phyloP scores from a whole-genome alignment of 768 basidiomycete species.

The Chalciporus piperatus region DNA sequence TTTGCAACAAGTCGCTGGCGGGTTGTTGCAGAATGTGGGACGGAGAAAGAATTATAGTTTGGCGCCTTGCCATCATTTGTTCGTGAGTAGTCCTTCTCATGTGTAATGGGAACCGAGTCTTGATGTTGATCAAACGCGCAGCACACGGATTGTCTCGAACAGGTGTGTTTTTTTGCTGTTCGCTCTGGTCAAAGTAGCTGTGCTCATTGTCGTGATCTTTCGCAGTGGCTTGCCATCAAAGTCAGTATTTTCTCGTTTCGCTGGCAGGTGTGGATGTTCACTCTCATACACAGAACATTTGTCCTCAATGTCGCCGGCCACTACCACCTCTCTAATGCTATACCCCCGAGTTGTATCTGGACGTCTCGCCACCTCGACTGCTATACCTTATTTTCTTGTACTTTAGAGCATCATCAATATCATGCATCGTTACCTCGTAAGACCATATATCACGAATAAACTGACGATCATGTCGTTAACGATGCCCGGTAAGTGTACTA shows the following conservation, averaged over 20 bases:
- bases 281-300: conserved; percentile 62
- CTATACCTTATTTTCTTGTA: conserved; percentile 2
- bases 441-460: too few species aligned
- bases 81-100: conserved; percentile 49
- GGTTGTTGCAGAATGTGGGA: conserved; percentile 36
- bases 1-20: conserved; percentile 33
- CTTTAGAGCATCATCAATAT: conserved; percentile 5
- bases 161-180: conserved; percentile 38
- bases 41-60: conserved; percentile 72
- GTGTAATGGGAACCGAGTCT: background rate
- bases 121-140: conserved; percentile 23
- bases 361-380: background rate
- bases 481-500: too few species aligned
- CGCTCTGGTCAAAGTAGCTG: background rate
- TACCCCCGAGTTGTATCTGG: background rate
- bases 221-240: conserved; percentile 75
- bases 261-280: background rate
- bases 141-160: conserved; percentile 88
- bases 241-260: conserved; percentile 28
- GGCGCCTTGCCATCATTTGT: conserved; percentile 87
- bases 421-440: too few species aligned
- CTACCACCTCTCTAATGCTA: conserved; percentile 65
- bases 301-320: conserved; percentile 85
- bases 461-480: too few species aligned
- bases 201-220: conserved; percentile 9